phyloP scores from a whole-genome alignment of 495 filamentous ascomycete genomes.

The Lepidopterella palustris region DNA sequence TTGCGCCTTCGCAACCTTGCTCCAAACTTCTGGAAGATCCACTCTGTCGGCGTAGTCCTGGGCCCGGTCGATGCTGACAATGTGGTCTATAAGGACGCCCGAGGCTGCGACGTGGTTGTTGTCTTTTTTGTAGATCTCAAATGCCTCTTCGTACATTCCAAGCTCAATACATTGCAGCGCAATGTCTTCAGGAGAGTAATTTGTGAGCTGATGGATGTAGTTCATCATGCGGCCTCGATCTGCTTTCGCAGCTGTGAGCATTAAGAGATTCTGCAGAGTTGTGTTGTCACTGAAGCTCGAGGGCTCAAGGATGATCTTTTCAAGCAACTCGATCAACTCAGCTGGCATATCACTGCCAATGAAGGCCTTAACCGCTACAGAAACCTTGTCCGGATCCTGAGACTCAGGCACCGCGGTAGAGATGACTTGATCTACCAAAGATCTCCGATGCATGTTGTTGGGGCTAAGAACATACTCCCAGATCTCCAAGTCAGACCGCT shows the following conservation, averaged over 20 bases:
- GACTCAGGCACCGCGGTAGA: constrained; percentile 94
- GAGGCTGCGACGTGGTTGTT: constrained; percentile 79
- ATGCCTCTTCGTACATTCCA: constrained; percentile 93
- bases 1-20: constrained; percentile 96
- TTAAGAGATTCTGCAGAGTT: constrained; percentile 92
- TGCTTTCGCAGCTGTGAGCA: constrained; percentile 94
- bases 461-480: constrained; percentile 92
- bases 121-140: constrained; percentile 98
- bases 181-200: constrained; percentile 88
- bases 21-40: constrained; percentile 97
- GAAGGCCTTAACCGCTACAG: constrained; percentile 89
- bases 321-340: constrained; percentile 93
- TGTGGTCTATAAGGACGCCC: constrained; percentile 90
- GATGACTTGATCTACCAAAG: constrained; percentile 93
- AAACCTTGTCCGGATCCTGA: constrained; percentile 90
- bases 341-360: constrained; percentile 81
- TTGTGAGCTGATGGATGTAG: constrained; percentile 86
- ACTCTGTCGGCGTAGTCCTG: constrained; percentile 95
- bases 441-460: constrained; percentile 90
- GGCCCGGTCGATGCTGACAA: constrained; percentile 97
- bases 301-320: constrained; percentile 98
- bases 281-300: constrained; percentile 95
- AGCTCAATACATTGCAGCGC: constrained; percentile 89
- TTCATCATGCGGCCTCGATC: constrained; percentile 94
- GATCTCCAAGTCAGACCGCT: constrained; percentile 81